Evolutionary conservation across 352 stramenopile species (phyloP).

Genomic region (Globisporangium cystogenes): DNA sequence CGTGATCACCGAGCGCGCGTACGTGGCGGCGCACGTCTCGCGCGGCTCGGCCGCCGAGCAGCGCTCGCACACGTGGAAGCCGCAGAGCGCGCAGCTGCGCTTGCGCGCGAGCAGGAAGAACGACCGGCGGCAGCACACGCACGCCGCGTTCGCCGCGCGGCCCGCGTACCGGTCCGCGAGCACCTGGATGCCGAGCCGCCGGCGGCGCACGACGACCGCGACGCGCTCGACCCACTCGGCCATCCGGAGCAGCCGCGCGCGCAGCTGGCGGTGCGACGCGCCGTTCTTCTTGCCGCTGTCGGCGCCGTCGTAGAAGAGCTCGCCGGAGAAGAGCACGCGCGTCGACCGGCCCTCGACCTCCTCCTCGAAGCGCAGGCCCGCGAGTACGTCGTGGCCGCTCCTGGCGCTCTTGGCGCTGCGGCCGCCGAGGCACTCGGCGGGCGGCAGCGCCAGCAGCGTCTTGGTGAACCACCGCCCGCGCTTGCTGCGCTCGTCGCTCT

Average conservation of each 20-base stretch:
- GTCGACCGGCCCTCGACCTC: slow-evolving; percentile 21
- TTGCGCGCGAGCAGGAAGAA: slow-evolving; percentile 27
- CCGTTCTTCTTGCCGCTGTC: not conserved
- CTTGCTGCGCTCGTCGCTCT: not conserved
- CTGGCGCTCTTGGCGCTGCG: slow-evolving; percentile 6
- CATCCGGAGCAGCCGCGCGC: slow-evolving; percentile 15
- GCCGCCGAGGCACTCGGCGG: slow-evolving; percentile 13
- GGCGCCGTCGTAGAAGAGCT: slow-evolving; percentile 15
- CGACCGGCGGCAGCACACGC: slow-evolving; percentile 33
- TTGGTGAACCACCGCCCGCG: slow-evolving; percentile 16
- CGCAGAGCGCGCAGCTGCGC: slow-evolving; percentile 23
- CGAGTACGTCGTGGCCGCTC: slow-evolving; percentile 33
- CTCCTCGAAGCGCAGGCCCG: slow-evolving; percentile 41
- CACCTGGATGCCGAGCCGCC: slow-evolving; percentile 47
- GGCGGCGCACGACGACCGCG: slow-evolving; percentile 30
- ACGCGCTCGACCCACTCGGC: slow-evolving; percentile 18
- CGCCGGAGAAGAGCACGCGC: slow-evolving; percentile 35
- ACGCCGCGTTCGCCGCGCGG: slow-evolving; percentile 19
- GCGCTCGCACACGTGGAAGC: slow-evolving; percentile 23
- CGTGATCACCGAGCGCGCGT: slow-evolving; percentile 12
- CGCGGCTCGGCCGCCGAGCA: slow-evolving; percentile 25
- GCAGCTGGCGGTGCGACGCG: slow-evolving; percentile 11
- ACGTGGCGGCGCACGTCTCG: slow-evolving; percentile 9
- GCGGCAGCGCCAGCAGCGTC: slow-evolving; percentile 24
- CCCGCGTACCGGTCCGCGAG: slow-evolving; percentile 26